A percentile compares a stretch with the other conserved stretches of the same genome.
Conservation (phyloP, 768 basidiomycete genomes). For the Lactarius hatsudake region DNA sequence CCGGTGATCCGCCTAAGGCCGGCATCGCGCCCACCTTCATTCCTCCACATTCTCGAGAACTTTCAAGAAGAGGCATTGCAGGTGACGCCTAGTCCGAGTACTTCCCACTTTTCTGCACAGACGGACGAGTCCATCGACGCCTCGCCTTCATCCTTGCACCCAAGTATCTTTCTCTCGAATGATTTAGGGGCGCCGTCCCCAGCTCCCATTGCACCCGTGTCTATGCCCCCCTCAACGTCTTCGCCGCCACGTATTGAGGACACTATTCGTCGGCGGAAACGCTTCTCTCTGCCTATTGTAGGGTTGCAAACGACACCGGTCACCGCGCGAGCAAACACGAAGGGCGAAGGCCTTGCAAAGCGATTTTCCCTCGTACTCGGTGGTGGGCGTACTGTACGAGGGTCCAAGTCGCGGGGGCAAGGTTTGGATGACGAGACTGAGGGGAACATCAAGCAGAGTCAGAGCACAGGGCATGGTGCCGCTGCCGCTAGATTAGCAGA, state of each 20-base stretch:
- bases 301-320: constrained; percentile 72
- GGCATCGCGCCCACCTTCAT: constrained; percentile 53
- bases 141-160: constrained; percentile 29
- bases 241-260: constrained; percentile 46
- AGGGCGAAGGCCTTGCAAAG: constrained; percentile 40
- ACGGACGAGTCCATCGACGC: constrained; percentile 28
- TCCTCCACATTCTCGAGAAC: constrained; percentile 64
- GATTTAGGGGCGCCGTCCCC: constrained; percentile 12
- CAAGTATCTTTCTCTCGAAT: constrained; percentile 20
- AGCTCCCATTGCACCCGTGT: background rate
- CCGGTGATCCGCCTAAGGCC: constrained; percentile 34
- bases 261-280: constrained; percentile 59
- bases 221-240: background rate
- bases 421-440: constrained; percentile 17
- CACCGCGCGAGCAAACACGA: constrained; percentile 49
- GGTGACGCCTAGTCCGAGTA: constrained; percentile 30
- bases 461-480: constrained; percentile 37
- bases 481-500: constrained; percentile 56
- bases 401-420: constrained; percentile 3
- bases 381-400: constrained; percentile 29
- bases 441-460: constrained; percentile 26
- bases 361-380: constrained; percentile 63
- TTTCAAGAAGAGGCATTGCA: constrained; percentile 39
- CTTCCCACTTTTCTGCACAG: constrained; percentile 32
- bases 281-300: constrained; percentile 76